These are phyloP conservation scores for Asterochloris erici DNA, from an alignment of 139 green algal species.

Conservation along the genomic window DNA sequence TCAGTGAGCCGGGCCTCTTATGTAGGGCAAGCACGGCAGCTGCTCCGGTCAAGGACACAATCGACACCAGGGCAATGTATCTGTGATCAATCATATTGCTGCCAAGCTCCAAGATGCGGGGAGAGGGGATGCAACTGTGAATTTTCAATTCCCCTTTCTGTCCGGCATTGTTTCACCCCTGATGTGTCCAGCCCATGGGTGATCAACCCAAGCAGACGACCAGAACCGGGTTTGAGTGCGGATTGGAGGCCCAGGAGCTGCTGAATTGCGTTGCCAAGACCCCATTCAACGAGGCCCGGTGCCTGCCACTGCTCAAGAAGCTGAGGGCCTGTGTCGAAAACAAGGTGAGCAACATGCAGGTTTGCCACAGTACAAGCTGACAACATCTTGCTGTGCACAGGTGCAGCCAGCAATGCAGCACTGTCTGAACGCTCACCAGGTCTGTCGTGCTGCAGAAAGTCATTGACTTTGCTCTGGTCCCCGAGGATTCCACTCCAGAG, in stretches of 20 bases:
- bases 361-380: background rate
- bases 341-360: slow-evolving; percentile 8
- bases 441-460: slow-evolving; percentile 16
- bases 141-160: too few relatives aligned
- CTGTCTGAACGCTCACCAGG: too few relatives aligned
- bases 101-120: too few relatives aligned
- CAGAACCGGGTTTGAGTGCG: slow-evolving; percentile 18
- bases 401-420: too few relatives aligned
- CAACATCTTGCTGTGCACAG: background rate
- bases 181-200: too few relatives aligned
- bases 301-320: slow-evolving; percentile 27
- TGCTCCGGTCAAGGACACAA: too few relatives aligned
- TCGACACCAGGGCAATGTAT: too few relatives aligned
- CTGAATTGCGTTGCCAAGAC: slow-evolving; percentile 30
- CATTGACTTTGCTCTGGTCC: slow-evolving; percentile 26
- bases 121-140: too few relatives aligned
- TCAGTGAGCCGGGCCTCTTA: too few relatives aligned
- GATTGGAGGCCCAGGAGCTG: slow-evolving; percentile 18
- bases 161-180: too few relatives aligned
- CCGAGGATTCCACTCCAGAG: slow-evolving; percentile 4
- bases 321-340: slow-evolving; percentile 27
- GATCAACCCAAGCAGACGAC: background rate
- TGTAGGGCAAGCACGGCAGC: too few relatives aligned
- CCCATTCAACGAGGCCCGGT: slow-evolving; percentile 28
- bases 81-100: too few relatives aligned